Evolutionary conservation across 2,329 filamentous ascomycete genomes (phyloP).

Genomic region (Pseudogymnoascus sp.): DNA sequence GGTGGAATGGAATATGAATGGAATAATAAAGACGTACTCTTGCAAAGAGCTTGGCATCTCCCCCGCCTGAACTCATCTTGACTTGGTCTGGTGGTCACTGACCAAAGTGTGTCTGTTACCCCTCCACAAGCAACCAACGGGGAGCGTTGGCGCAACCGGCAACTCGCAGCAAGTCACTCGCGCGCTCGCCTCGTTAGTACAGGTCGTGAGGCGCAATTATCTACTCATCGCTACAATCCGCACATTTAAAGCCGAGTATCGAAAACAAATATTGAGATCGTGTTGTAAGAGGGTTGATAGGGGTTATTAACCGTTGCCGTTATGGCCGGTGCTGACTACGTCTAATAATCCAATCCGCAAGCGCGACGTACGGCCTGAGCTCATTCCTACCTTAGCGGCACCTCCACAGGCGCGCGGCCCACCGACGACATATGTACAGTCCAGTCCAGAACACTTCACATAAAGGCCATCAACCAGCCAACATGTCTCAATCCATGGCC

Average conservation of each 20-base stretch:
- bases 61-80: conserved; percentile 48
- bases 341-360: conserved; percentile 6
- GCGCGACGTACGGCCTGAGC: conserved; percentile 9
- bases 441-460: conserved; percentile 2
- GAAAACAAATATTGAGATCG: neutral
- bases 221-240: neutral
- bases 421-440: conserved; percentile 1
- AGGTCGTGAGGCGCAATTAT: conserved; percentile 5
- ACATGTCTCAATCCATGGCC: conserved; percentile 27
- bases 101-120: conserved; percentile 16
- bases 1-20: conserved; percentile 12
- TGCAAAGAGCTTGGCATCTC: conserved; percentile 99
- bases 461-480: conserved; percentile 1
- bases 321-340: conserved; percentile 4
- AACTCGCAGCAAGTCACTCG: conserved; percentile 7
- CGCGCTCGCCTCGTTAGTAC: neutral
- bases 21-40: conserved; percentile 56
- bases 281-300: neutral
- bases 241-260: neutral
- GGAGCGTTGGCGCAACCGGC: neutral
- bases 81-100: conserved; percentile 1
- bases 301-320: neutral
- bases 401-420: conserved; percentile 4
- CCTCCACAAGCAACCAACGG: conserved; percentile 19
- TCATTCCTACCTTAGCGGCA: conserved; percentile 4